phyloP scores from a whole-genome alignment of 805 yeast genomes.

The Yamadazyma sp. region DNA sequence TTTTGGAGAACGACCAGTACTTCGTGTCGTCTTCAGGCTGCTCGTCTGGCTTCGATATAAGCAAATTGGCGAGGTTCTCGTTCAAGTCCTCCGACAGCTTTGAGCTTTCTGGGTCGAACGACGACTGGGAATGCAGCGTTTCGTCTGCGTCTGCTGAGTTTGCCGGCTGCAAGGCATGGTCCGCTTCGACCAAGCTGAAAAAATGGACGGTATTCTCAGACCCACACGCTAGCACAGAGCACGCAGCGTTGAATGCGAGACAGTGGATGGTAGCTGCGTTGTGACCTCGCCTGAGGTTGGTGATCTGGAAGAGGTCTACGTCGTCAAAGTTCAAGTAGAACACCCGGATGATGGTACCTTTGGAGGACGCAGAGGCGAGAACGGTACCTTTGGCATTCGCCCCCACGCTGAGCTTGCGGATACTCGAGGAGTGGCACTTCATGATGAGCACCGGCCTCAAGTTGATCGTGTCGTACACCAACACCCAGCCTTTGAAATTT shows the following conservation, averaged over 20 bases:
- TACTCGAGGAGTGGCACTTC: slow-evolving; percentile 40
- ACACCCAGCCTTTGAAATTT: slow-evolving; percentile 34
- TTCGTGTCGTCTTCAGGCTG: slow-evolving; percentile 9
- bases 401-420: slow-evolving; percentile 30
- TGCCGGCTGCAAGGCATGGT: background rate
- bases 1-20: slow-evolving; percentile 15
- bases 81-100: slow-evolving; percentile 40
- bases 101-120: slow-evolving; percentile 20
- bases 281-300: slow-evolving; percentile 42
- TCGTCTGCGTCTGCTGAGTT: slow-evolving; percentile 12
- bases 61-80: slow-evolving; percentile 41
- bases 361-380: slow-evolving; percentile 43
- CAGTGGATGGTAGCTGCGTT: slow-evolving; percentile 34
- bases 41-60: slow-evolving; percentile 24
- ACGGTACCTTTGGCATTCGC: slow-evolving; percentile 20
- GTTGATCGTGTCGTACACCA: slow-evolving; percentile 40
- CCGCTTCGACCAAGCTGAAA: slow-evolving; percentile 24
- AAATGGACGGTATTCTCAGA: slow-evolving; percentile 45
- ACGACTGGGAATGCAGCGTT: slow-evolving; percentile 7
- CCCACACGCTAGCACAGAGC: slow-evolving; percentile 37
- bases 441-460: slow-evolving; percentile 32
- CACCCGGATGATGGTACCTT: slow-evolving; percentile 44
- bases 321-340: slow-evolving; percentile 22
- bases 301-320: slow-evolving; percentile 26
- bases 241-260: slow-evolving; percentile 35